Evolutionary conservation across 2,329 filamentous ascomycete genomes (phyloP).

Genomic region (Orbilia ellipsospora): DNA sequence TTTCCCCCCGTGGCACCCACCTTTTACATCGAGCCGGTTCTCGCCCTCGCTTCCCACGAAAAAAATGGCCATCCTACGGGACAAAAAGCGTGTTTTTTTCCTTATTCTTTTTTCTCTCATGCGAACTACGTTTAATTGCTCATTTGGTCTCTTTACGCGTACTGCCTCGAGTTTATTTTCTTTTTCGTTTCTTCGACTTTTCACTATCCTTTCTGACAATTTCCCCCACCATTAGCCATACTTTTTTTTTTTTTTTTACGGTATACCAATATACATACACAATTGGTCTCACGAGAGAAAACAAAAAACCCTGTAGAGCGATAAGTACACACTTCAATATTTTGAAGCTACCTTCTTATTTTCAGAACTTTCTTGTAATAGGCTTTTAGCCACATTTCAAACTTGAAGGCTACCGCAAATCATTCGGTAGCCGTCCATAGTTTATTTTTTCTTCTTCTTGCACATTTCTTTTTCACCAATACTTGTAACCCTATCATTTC

Average conservation of each 20-base stretch:
- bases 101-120: conserved; percentile 19
- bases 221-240: no score
- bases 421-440: no score
- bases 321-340: conserved; percentile 9
- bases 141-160: conserved; percentile 50
- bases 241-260: background rate
- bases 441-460: conserved; percentile 2
- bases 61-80: conserved; percentile 21
- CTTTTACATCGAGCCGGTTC: conserved; percentile 47
- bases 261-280: conserved; percentile 13
- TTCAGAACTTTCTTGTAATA: conserved; percentile 41
- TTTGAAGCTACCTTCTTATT: conserved; percentile 20
- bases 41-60: conserved; percentile 35
- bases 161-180: background rate
- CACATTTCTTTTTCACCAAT: background rate
- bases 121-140: conserved; percentile 50
- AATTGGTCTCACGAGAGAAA: conserved; percentile 41
- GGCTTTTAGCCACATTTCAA: conserved; percentile 27
- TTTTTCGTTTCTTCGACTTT: conserved; percentile 1
- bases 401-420: background rate
- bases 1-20: conserved; percentile 53
- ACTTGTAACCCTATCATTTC: conserved; percentile 10
- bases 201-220: conserved; percentile 10
- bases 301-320: conserved; percentile 20
- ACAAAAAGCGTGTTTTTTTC: conserved; percentile 43